phyloP scores from a whole-genome alignment of 2,329 filamentous ascomycete species.

The Rachicladosporium sp. region DNA sequence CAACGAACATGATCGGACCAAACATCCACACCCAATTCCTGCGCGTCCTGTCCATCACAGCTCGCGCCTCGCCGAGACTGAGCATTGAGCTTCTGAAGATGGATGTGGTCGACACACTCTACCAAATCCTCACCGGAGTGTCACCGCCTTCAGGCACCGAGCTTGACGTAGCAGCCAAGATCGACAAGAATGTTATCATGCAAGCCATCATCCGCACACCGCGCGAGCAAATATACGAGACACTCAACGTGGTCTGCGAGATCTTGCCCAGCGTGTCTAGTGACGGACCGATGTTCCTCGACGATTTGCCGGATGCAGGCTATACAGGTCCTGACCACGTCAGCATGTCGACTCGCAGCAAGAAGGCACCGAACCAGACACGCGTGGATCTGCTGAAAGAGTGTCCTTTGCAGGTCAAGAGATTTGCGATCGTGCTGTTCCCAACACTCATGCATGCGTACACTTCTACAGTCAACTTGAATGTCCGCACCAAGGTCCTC shows the following conservation, averaged over 20 bases:
- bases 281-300: slow-evolving; percentile 39
- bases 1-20: slow-evolving; percentile 85
- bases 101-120: slow-evolving; percentile 93
- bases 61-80: slow-evolving; percentile 72
- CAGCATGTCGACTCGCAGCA: slow-evolving; percentile 30
- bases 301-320: slow-evolving; percentile 37
- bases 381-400: slow-evolving; percentile 66
- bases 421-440: slow-evolving; percentile 85
- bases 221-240: slow-evolving; percentile 91
- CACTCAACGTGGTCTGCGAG: slow-evolving; percentile 93
- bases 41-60: slow-evolving; percentile 78
- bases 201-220: slow-evolving; percentile 93
- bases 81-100: slow-evolving; percentile 89
- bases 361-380: slow-evolving; percentile 60
- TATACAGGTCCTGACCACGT: slow-evolving; percentile 35
- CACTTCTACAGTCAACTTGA: slow-evolving; percentile 92
- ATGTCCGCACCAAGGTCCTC: slow-evolving; percentile 86
- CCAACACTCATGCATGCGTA: slow-evolving; percentile 94
- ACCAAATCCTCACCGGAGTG: slow-evolving; percentile 92
- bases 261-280: slow-evolving; percentile 65
- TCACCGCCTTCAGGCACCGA: slow-evolving; percentile 73
- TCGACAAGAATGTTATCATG: slow-evolving; percentile 97
- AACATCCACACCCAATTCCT: slow-evolving; percentile 96
- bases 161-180: slow-evolving; percentile 61
- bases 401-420: slow-evolving; percentile 78